Evolutionary conservation across 2,329 filamentous ascomycete species (phyloP), one percentile per base, ranked within the genome.

Genomic region (Colletotrichum melonis): DNA sequence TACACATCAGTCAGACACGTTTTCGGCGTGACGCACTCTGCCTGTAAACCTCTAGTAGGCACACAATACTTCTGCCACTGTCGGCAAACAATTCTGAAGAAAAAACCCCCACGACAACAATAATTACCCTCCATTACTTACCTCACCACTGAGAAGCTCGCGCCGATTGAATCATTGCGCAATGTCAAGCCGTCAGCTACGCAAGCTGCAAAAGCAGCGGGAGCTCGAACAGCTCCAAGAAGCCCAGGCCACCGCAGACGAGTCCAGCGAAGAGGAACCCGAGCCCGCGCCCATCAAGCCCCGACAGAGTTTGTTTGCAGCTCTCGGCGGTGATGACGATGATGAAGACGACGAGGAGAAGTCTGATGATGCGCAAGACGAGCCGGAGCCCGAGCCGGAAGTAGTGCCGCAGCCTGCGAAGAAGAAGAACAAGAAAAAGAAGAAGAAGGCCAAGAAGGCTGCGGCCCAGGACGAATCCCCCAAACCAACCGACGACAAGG

Each of bases 151-250:
- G 42, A 22, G 19, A 49, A 49, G 42, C 19, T 49, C 8, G 8
- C 42, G 3, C 19, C 1, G 19, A 58, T 19, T 9, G 46, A 24
- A 9, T 64, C 58, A 14, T 22, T 19, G 56, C 76, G 80, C 32
- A 52, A 89, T 89, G 87, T 88, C 87, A 24, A 88, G 82, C 69
- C 81, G 87, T 59, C 87, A 89, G 75, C 78, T 89, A 56, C 86
- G 87, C 58, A 89, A 87, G 79, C 81, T 89, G 46, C 86, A 87
- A 70, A 84, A 87, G 79, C 86, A 88, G 79, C 83, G 84, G 60
- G 86, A 88, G 77, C 80, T 86, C 19, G 82, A 84, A 16, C 74
- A 75, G 54, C 74, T 77, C 12, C 74, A 76, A 60, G 75, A 78
- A 58, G 73, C 76, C 0, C 78, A 76, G 5, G 79, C 75, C 5